phyloP scores from a whole-genome alignment of 208 protist genomes.

The Endotrypanum monterogeii region DNA sequence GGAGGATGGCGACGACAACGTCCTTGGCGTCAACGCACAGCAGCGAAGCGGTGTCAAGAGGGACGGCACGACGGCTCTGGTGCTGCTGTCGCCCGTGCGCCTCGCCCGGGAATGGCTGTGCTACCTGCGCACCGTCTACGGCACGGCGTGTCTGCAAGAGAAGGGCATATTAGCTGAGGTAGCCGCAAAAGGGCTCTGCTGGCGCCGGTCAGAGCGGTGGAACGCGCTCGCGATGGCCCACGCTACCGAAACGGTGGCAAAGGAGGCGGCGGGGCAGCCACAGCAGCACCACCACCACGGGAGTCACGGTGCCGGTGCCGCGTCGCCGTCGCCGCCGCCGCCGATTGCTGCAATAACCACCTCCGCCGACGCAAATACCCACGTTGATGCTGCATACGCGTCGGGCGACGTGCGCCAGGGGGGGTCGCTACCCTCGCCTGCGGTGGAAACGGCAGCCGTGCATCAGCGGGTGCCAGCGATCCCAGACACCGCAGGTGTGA shows the following conservation, averaged over 20 bases:
- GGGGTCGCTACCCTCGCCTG: background rate
- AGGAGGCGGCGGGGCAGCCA: background rate
- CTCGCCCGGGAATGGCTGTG: constrained; percentile 63
- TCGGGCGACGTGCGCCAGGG: background rate
- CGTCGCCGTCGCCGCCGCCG: background rate
- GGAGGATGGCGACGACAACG: background rate
- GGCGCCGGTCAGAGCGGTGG: constrained; percentile 64
- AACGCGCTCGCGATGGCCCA: constrained; percentile 26
- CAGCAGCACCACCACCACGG: background rate
- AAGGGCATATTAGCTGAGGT: constrained; percentile 38
- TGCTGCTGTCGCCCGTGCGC: constrained; percentile 26
- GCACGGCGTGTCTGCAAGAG: constrained; percentile 18
- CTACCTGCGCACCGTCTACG: constrained; percentile 44
- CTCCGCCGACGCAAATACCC: background rate
- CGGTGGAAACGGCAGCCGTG: background rate
- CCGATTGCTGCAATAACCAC: background rate
- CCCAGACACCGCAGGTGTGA: background rate
- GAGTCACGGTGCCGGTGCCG: too few species aligned
- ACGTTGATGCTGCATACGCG: background rate
- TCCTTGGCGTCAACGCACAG: background rate
- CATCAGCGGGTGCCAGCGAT: background rate
- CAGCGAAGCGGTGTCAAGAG: background rate
- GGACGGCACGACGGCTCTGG: background rate
- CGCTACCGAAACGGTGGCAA: background rate
- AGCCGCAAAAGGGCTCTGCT: constrained; percentile 47